Percentiles rank a stretch among this genome's conserved stretches.
Conservation (phyloP, 805 yeast genomes). For the Kregervanrija delftensis region DNA sequence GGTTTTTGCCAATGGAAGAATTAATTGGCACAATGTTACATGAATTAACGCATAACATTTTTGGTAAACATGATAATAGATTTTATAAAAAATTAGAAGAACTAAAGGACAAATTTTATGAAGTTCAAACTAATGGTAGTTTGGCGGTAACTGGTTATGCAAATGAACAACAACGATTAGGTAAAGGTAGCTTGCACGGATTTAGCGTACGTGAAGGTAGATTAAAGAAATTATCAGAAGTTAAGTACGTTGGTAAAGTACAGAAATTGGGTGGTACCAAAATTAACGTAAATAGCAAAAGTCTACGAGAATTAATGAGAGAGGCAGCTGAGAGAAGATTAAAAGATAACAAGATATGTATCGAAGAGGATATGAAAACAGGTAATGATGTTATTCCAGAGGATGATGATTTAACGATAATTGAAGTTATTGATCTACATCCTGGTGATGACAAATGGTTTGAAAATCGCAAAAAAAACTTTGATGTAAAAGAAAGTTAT, state of each 20-base stretch:
- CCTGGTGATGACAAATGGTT: slow-evolving; percentile 5
- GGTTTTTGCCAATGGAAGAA: slow-evolving; percentile 57
- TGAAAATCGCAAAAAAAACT: not conserved
- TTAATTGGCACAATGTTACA: slow-evolving; percentile 81
- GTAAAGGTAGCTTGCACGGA: slow-evolving; percentile 18
- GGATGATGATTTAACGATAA: slow-evolving; percentile 37
- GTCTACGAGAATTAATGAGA: slow-evolving; percentile 38
- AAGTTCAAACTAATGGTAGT: slow-evolving; percentile 36
- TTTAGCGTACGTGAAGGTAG: slow-evolving; percentile 31
- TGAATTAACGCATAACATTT: slow-evolving; percentile 74
- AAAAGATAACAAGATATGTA: slow-evolving; percentile 46
- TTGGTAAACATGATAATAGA: slow-evolving; percentile 72
- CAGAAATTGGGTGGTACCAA: slow-evolving; percentile 28
- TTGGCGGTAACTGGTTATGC: slow-evolving; percentile 40
- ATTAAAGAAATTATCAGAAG: slow-evolving; percentile 32
- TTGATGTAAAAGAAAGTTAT: not conserved
- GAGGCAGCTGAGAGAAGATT: slow-evolving; percentile 60
- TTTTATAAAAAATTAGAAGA: slow-evolving; percentile 65
- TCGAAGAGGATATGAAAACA: slow-evolving; percentile 17
- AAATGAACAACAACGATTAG: slow-evolving; percentile 42
- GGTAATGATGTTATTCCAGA: slow-evolving; percentile 31
- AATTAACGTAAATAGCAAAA: slow-evolving; percentile 6
- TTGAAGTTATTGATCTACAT: slow-evolving; percentile 21
- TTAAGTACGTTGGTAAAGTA: slow-evolving; percentile 34
- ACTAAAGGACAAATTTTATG: slow-evolving; percentile 43